Base-by-base conservation (phyloP, 2,329 filamentous ascomycete genomes). In the Mycocentrospora acerina region DNA sequence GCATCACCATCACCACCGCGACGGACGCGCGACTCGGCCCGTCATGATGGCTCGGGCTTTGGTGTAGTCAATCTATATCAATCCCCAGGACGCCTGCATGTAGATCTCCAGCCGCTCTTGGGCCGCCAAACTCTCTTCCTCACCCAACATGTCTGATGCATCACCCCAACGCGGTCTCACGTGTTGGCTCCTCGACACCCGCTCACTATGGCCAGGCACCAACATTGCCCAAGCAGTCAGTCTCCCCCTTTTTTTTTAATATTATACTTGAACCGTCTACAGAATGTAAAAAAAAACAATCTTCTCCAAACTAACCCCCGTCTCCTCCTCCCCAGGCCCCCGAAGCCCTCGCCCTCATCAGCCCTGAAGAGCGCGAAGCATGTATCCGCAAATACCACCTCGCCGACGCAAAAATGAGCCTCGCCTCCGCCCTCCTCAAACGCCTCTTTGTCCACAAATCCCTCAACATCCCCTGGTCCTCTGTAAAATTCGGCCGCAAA, bases 381-480 rank as follows among this genome's bases (percentile, higher is more conserved):
- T 77, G 83, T 22, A 73, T 82, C 7, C 73, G 73, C 40, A 88
- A 81, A 69, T 79, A 81, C 69, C 80, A 83, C 63, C 71, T 84
- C 53, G 74, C 78, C 59, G 87, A 90, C 67, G 86, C 86, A 36
- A 86, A 85, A 61, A 85, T 90, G 77, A 78, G 79, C 32, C 75
- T 91, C 28, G 84, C 70, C 16, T 90, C 86, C 13, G 78, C 83
- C 29, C 76, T 91, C 33, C 73, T 90, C 43, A 91, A 91, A 71
- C 83, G 85, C 38, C 76, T 83, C 52, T 82, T 79, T 57, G 78
- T 90, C 48, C 74, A 79, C 39, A 76, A 77, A 51, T 74, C 77
- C 37, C 73, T 78, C 44, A 67, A 67, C 36, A 71, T 85, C 14
- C 71, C 81, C 9, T 90, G 85, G 85, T 64, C 71, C 27, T 64